Base-by-base conservation (phyloP, 768 basidiomycete species). In the Tephrocybe rancida region DNA sequence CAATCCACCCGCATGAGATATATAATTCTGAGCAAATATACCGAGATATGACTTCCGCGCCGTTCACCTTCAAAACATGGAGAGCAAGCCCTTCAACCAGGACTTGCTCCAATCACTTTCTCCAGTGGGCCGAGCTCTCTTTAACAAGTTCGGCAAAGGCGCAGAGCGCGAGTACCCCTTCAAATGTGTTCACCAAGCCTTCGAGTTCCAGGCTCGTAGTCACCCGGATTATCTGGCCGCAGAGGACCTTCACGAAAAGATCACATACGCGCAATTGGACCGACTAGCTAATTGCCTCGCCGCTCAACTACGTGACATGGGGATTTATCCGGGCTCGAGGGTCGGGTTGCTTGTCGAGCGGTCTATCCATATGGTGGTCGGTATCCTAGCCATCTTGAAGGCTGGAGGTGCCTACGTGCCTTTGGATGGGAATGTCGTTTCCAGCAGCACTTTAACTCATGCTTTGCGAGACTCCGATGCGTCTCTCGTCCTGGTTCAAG, bases 391-490 rank as follows among this genome's bases (percentile, higher is more conserved):
- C 18, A 70, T 80, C 21, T 72, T 85, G 39, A 84, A 84, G 59
- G 77, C 81, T 10, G 83, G 82, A 3, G 82, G 71, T 11, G 76
- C 81, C 1, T 85, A 85, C 56, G 77, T 84, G 21, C 84, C 83
- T 8, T 66, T 83, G 39, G 84, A 85, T 59, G 83, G 81, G 5
- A 77, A 76, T 41, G 76, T 82, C 52, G 79, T 81, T 46, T 80
- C 82, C 21, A 75, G 82, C 59, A 72, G 72, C 32, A 78, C 80
- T 3, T 70, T 84, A 16, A 70, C 73, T 16, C 76, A 82, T 57
- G 78, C 82, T 22, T 60, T 83, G 7, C 57, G 66, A 27, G 80
- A 83, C 58, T 80, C 82, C 0, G 69, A 66, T 38, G 71, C 75
- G 5, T 59, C 66, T 16, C 59, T 80, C 2, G 76, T 79, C 14